Conservation (phyloP, 129 eudicot species). For the Apium graveolens region DNA sequence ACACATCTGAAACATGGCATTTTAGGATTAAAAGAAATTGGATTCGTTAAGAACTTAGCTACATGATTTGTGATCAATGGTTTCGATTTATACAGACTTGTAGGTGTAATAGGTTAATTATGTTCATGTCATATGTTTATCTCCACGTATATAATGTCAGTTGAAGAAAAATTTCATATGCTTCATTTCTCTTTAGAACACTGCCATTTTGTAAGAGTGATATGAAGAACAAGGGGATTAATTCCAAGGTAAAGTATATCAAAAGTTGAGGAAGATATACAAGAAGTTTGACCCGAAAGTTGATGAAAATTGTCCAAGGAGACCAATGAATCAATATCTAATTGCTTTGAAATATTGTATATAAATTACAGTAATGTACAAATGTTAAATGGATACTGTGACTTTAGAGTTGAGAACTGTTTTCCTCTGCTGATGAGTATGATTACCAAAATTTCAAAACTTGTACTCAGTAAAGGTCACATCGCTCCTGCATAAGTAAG, state of each 20-base stretch:
- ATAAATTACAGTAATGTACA: neutral
- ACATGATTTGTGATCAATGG: neutral
- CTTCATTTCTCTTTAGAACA: too few relatives aligned
- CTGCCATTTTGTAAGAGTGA: neutral
- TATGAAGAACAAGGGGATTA: slow-evolving; percentile 38
- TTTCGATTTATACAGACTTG: too few relatives aligned
- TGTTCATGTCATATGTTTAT: too few relatives aligned
- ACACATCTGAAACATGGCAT: neutral
- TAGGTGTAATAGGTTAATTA: too few relatives aligned
- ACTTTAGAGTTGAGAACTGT: neutral
- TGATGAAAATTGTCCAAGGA: slow-evolving; percentile 36
- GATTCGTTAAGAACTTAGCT: neutral
- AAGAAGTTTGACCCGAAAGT: slow-evolving; percentile 23
- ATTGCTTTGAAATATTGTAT: neutral
- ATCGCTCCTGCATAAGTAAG: neutral
- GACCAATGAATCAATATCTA: slow-evolving; percentile 19
- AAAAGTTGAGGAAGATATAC: slow-evolving; percentile 16
- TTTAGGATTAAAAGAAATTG: neutral
- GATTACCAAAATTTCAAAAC: too few relatives aligned
- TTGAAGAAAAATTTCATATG: too few relatives aligned
- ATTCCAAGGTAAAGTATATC: slow-evolving; percentile 9
- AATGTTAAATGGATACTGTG: too few relatives aligned
- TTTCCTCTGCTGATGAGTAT: too few relatives aligned
- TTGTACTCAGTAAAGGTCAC: neutral
- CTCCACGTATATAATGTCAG: too few relatives aligned